Evolutionary conservation across 179 eudicot species (phyloP).

Genomic region (Drosera spatulata): DNA sequence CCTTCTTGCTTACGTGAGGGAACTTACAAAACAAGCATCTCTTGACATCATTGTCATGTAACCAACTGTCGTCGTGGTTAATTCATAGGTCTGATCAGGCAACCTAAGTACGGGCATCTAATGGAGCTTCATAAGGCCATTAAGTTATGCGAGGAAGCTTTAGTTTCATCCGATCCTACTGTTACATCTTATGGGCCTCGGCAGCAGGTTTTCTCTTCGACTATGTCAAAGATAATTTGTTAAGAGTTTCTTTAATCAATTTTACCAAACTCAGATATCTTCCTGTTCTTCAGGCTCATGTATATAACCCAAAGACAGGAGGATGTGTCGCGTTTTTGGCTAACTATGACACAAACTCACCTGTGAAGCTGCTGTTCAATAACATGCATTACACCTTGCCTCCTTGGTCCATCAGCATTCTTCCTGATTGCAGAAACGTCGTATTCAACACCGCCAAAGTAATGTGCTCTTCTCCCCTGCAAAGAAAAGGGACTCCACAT

Average conservation of each 20-base stretch:
- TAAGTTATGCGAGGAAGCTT: constrained; percentile 74
- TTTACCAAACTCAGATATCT: not conserved
- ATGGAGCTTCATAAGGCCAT: constrained; percentile 90
- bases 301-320: constrained; percentile 57
- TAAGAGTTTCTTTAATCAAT: not conserved
- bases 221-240: not conserved
- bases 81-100: constrained; percentile 63
- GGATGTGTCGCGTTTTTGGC: constrained; percentile 86
- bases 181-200: constrained; percentile 65
- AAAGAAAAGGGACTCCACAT: too few species aligned
- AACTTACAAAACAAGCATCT: too few species aligned
- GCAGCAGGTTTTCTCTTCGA: constrained; percentile 53
- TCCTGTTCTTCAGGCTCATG: constrained; percentile 63
- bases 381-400: constrained; percentile 78
- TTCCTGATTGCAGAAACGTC: constrained; percentile 85
- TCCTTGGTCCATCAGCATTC: constrained; percentile 99
- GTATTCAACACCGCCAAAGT: constrained; percentile 98
- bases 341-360: constrained; percentile 56
- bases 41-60: too few species aligned
- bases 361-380: constrained; percentile 68
- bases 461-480: too few species aligned
- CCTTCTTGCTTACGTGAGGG: too few species aligned
- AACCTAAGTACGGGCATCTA: constrained; percentile 89
- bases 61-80: too few species aligned
- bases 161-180: constrained; percentile 72